Evolutionary conservation across 2,329 filamentous ascomycete species (phyloP), one percentile per base, ranked within the genome.

Genomic region (Beauveria australis): DNA sequence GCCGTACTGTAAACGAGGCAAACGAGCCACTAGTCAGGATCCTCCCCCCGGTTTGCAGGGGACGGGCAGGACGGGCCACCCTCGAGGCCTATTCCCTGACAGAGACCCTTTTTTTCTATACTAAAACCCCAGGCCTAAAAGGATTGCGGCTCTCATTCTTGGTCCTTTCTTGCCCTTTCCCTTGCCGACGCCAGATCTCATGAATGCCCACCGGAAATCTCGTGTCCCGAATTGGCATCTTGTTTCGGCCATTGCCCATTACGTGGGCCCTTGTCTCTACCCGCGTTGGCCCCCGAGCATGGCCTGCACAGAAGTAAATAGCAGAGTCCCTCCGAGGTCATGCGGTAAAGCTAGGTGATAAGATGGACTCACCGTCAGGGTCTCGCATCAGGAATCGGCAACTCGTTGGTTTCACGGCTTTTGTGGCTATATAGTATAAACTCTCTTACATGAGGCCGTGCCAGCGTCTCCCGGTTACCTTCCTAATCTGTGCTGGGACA

Each of bases 191-290:
- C 47, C 26, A 60, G 57, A 53, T 52, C 57, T 60, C 40, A 62
- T 33, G 30, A 33, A 33, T 33, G 30, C 30, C 30, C 30, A 33
- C 30, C 30, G 30, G 12, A 33, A 66, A 68, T 53, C 69, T 72
- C 70, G 70, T 72, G 69, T 72, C 68, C 71, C 54, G 64, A 71
- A 70, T 67, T 69, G 71, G 69, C 58, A 65, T 61, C 53, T 61
- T 57, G 33, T 56, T 56, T 61, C 57, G 51, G 49, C 51, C 48
- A 41, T 59, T 28, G 30, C 44, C 54, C 41, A 55, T 55, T 37
- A 57, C 43, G 43, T 57, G 18, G 37, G 14, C 55, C 55, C 55
- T 44, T 51, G 55, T 28, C 44, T 33, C 33, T 53, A 43, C 41
- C 30, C 22, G 22, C 30, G 30, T 33, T 33, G 30, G 30, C 10